Evolutionary conservation across 1,284 basidiomycete genomes (phyloP), one percentile per base, ranked within the genome.

Genomic region (Volvariella surrecta): DNA sequence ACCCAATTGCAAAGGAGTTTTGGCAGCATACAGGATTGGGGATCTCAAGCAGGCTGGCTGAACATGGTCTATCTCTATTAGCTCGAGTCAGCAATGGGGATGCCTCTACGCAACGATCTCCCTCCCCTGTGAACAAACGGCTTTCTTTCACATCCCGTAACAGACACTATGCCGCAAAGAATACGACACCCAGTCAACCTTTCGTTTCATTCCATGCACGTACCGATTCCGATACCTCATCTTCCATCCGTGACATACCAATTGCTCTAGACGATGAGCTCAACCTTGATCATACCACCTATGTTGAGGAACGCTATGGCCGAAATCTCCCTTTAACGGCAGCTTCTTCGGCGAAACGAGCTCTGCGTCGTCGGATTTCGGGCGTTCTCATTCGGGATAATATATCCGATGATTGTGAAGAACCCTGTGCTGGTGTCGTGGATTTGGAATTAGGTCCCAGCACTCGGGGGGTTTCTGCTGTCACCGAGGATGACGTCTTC

Each of bases 21-120:
- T 97, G 95, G 93, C 94, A 98, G 56, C 94, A 98, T 58, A 84
- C 88, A 0, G 95, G 95, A 0, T 70, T 88, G 50, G 93, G 93
- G 0, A 84, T 99, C 41, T 90, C 87, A 1, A 93, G 89, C 49
- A 81, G 95, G 16, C 65, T 87, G 28, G 93, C 94, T 1, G 91
- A 95, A 45, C 71, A 80, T 41, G 92, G 87, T 53, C 71, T 98
- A 19, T 67, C 76, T 16, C 68, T 89, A 54, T 68, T 92, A 4
- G 61, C 65, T 2, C 66, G 71, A 18, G 62, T 67, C 31, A 43
- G 55, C 16, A 28, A 28, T 28, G 24, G 24, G 6, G 11, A 28
- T 11, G 11, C 24, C 11, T 6, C 24, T 28, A 6, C 6, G 11
- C 24, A 28, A 28, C 24, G 24, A 11, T 28, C 61, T 15, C 45